These are phyloP conservation scores for Epichloe bromicola DNA, from an alignment of 2,329 filamentous ascomycete species.

Conservation along the genomic window DNA sequence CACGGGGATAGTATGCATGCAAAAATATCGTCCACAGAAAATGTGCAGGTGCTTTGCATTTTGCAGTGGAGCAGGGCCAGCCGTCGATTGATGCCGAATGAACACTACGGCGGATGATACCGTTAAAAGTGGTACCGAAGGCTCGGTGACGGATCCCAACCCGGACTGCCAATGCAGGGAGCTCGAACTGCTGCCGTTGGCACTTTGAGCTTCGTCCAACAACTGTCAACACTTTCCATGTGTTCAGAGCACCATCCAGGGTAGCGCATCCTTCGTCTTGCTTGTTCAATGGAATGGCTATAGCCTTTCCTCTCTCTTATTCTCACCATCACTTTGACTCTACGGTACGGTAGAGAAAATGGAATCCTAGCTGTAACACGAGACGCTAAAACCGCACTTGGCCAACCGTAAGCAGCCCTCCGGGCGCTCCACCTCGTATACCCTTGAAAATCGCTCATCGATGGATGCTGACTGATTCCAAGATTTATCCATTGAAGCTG, in stretches of 20 bases:
- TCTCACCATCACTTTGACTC: too few species aligned
- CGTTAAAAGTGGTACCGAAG: neutral
- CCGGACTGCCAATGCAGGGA: neutral
- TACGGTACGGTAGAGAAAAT: too few species aligned
- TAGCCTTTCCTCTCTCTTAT: too few species aligned
- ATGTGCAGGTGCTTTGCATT: neutral
- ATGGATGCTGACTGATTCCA: neutral
- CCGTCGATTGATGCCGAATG: neutral
- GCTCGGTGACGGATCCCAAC: neutral
- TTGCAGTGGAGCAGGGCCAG: neutral
- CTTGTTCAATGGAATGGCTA: too few species aligned
- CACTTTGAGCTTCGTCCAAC: neutral
- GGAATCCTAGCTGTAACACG: too few species aligned
- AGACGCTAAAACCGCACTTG: too few species aligned
- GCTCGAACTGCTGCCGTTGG: neutral
- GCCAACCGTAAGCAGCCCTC: neutral
- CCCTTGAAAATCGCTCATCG: neutral
- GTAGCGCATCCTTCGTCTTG: too few species aligned
- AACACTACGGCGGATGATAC: neutral
- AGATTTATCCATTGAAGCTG: neutral
- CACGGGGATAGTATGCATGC: neutral
- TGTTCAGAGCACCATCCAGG: too few species aligned
- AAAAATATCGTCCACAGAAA: neutral
- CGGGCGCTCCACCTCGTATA: neutral
- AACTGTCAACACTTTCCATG: too few species aligned